Evolutionary conservation across 2,329 filamentous ascomycete genomes (phyloP), one percentile per base, ranked within the genome.

Genomic region (Cryphonectria radicalis): DNA sequence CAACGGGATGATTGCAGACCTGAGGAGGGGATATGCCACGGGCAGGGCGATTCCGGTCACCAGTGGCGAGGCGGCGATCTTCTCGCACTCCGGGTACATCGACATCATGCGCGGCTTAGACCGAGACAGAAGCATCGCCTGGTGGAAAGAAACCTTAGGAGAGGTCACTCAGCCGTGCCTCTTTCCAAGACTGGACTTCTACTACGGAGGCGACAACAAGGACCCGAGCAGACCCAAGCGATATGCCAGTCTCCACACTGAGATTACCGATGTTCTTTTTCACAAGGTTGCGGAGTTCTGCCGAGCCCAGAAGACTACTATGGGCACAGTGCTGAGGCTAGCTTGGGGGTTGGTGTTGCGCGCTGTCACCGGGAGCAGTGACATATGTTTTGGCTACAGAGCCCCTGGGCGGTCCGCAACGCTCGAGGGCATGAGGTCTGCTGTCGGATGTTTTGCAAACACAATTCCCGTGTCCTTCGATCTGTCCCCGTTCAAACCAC

Each of bases 311-410:
- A 78, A 80, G 11, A 80, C 88, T 3, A 84, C 84, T 0, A 78
- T 85, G 0, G 82, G 86, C 0, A 84, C 86, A 0, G 80, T 90
- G 4, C 80, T 91, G 4, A 84, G 87, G 35, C 82, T 89, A n/a
- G 88, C 88, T 0, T 91, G 89, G 89, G 87, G 84, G 0, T 79
- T 91, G 28, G 81, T 90, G 0, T 79, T 90, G 0, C 84, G 87
- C 1, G 82, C 84, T 1, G 90, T 88, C 74, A 83, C 87, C 3
- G 86, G 86, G 1, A 82, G 82, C 22, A 81, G 85, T 32, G 82
- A 84, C 14, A 84, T 90, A 10, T 83, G 85, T 53, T 90, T 91
- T 73, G 89, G 89, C 0, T 86, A 82, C 70, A 82, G 84, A 46
- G 81, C 84, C 3, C 77, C 80, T 0, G 85, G 84, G 0, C 80